Conservation (phyloP, 169 alveolate genomes). For the Plasmodium falciparum region DNA sequence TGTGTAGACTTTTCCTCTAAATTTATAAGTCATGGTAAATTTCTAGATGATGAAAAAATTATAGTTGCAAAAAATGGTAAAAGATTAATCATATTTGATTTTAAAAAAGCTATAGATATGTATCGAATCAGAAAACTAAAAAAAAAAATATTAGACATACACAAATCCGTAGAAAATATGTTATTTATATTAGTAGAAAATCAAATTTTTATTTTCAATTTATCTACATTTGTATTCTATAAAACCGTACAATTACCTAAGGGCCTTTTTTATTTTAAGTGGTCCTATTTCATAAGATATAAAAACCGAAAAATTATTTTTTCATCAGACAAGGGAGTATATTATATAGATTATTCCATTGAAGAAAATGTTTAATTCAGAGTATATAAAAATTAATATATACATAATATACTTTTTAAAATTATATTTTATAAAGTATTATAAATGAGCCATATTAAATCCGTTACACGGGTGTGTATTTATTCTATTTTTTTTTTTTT, state of each 20-base stretch:
- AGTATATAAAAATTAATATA: too few relatives aligned
- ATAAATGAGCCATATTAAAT: too few relatives aligned
- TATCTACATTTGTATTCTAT: slow-evolving; percentile 70
- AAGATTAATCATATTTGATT: slow-evolving; percentile 73
- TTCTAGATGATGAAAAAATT: slow-evolving; percentile 77
- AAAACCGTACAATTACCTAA: slow-evolving; percentile 51
- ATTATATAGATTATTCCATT: slow-evolving; percentile 63
- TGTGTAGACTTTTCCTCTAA: slow-evolving; percentile 77
- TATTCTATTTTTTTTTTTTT: slow-evolving; percentile 13
- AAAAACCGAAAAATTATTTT: slow-evolving; percentile 70
- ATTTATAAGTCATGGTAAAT: slow-evolving; percentile 78
- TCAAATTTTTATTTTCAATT: slow-evolving; percentile 56
- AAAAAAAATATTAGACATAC: slow-evolving; percentile 66
- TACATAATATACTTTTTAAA: too few relatives aligned
- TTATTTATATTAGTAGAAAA: slow-evolving; percentile 75
- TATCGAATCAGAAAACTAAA: slow-evolving; percentile 76
- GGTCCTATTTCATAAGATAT: slow-evolving; percentile 75
- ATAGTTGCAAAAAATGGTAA: slow-evolving; percentile 77
- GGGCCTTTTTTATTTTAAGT: slow-evolving; percentile 73
- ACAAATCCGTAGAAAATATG: slow-evolving; percentile 74
- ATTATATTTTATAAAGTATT: too few relatives aligned
- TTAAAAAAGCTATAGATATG: slow-evolving; percentile 78
- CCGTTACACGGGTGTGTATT: not conserved
- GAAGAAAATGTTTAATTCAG: slow-evolving; percentile 33
- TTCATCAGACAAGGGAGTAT: slow-evolving; percentile 66